A percentile compares a stretch with the other conserved stretches of the same genome.
These are phyloP conservation scores for Taphrina flavorubra DNA, from an alignment of 1,139 yeast genomes.

Conservation along the genomic window DNA sequence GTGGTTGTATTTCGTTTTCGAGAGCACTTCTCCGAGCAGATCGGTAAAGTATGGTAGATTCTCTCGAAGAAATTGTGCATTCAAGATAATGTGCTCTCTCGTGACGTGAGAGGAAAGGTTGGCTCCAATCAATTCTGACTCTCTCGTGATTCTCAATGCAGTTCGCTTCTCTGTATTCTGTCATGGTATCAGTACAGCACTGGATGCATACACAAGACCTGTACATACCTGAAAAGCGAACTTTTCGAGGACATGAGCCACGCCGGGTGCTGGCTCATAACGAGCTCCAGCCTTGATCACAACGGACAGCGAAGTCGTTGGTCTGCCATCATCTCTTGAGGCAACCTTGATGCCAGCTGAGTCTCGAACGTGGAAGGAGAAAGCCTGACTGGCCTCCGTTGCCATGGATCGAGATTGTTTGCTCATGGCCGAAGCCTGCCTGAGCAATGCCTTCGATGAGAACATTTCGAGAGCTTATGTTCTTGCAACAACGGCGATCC, in stretches of 20 bases:
- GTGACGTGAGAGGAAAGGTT: slow-evolving; percentile 69
- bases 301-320: slow-evolving; percentile 75
- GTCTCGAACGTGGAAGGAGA: slow-evolving; percentile 36
- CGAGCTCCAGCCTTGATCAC: slow-evolving; percentile 89
- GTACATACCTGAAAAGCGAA: slow-evolving; percentile 63
- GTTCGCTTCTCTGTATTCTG: slow-evolving; percentile 81
- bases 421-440: slow-evolving; percentile 32
- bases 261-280: slow-evolving; percentile 74
- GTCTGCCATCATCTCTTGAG: slow-evolving; percentile 58
- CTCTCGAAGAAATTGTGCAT: slow-evolving; percentile 81
- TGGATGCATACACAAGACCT: not conserved
- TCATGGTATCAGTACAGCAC: not conserved
- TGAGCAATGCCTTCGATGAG: slow-evolving; percentile 36
- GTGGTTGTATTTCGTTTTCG: slow-evolving; percentile 64
- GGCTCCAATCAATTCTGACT: slow-evolving; percentile 93
- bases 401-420: slow-evolving; percentile 33
- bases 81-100: slow-evolving; percentile 82
- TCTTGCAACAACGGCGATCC: not conserved
- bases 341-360: slow-evolving; percentile 54
- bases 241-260: slow-evolving; percentile 83
- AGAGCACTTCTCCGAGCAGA: slow-evolving; percentile 72
- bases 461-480: slow-evolving; percentile 14
- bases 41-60: slow-evolving; percentile 91
- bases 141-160: slow-evolving; percentile 91
- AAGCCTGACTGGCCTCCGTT: slow-evolving; percentile 31